A percentile compares a stretch with the other conserved stretches of the same genome.
phyloP scores from a whole-genome alignment of 331 rosid species.

The Quercus phellos region DNA sequence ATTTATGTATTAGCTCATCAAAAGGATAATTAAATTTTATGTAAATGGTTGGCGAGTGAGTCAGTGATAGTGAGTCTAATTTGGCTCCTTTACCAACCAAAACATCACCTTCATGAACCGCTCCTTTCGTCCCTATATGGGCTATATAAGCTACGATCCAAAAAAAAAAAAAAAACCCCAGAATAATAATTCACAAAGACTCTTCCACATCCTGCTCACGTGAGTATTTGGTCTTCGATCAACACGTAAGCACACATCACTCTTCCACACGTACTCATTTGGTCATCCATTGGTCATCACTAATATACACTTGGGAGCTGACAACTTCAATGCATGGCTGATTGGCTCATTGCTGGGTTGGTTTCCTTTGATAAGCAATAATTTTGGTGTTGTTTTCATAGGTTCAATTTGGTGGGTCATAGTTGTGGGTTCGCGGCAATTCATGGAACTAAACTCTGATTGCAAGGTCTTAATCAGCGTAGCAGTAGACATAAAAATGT shows the following conservation, averaged over 20 bases:
- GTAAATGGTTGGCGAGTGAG: constrained; percentile 2
- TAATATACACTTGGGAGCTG: no score
- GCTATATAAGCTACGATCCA: not conserved
- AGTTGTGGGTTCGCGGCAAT: no score
- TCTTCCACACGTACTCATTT: no score
- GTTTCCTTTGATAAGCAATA: no score
- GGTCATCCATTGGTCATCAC: no score
- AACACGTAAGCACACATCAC: constrained; percentile 11
- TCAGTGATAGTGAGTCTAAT: constrained; percentile 7
- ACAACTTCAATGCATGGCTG: no score
- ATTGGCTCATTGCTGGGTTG: no score
- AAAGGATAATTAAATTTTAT: not conserved
- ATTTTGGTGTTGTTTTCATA: no score
- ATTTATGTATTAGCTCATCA: not conserved
- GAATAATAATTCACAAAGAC: not conserved
- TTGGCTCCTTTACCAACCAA: constrained; percentile 10
- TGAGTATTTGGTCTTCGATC: not conserved
- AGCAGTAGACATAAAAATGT: no score
- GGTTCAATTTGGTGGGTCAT: no score
- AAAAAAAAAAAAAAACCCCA: not conserved
- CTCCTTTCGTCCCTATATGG: not conserved
- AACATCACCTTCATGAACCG: not conserved
- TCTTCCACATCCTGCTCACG: not conserved
- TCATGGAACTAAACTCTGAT: no score
- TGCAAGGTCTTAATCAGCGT: no score